phyloP scores from a whole-genome alignment of 1,284 basidiomycete genomes.

The Mrakiaceae sp. region DNA sequence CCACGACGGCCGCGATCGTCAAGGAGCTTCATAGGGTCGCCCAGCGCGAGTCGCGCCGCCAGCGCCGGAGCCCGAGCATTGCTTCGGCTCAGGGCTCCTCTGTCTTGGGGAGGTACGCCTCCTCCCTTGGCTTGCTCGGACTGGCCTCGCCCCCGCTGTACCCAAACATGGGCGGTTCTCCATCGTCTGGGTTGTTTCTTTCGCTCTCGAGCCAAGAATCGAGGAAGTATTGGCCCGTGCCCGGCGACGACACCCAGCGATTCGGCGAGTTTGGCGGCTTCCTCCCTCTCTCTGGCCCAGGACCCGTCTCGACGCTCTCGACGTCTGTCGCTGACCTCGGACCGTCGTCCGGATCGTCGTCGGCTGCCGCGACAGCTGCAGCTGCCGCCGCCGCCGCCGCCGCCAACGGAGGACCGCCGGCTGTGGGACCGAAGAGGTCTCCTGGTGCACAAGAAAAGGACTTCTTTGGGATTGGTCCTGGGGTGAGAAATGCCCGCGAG shows the following conservation, averaged over 20 bases:
- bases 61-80: conserved; percentile 7
- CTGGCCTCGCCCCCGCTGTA: background rate
- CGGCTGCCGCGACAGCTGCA: conserved; percentile 20
- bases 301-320: conserved; percentile 21
- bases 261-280: conserved; percentile 60
- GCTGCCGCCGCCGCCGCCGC: too few species aligned
- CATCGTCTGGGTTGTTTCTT: background rate
- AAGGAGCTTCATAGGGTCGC: conserved; percentile 20
- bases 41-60: background rate
- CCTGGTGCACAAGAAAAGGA: conserved; percentile 13
- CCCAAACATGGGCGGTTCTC: background rate
- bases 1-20: conserved; percentile 24
- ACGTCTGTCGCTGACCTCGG: conserved; percentile 27
- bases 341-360: conserved; percentile 43
- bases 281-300: conserved; percentile 34
- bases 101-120: background rate
- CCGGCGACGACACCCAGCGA: conserved; percentile 61
- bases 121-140: background rate
- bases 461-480: conserved; percentile 35
- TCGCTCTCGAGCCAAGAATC: background rate
- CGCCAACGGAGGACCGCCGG: too few species aligned
- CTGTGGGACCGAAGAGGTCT: too few species aligned
- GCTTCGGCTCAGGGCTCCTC: conserved; percentile 6
- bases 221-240: conserved; percentile 55
- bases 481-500: background rate